These are phyloP conservation scores for Wickerhamiella qilinensis DNA, from an alignment of 805 yeast species.

Conservation along the genomic window DNA sequence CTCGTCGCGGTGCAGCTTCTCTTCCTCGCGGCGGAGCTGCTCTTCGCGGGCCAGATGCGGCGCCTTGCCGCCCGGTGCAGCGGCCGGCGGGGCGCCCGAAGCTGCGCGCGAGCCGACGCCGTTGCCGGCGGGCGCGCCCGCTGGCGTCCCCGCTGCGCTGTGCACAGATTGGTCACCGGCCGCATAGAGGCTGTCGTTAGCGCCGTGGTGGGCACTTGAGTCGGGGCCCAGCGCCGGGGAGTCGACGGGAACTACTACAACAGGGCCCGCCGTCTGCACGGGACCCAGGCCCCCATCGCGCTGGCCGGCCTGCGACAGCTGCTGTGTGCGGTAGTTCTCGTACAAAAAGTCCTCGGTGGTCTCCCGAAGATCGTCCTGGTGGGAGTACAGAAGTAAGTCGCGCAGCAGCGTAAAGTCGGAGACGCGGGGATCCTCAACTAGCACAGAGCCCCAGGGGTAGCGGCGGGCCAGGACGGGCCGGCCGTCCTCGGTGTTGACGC, in stretches of 20 bases:
- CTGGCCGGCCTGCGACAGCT: constrained; percentile 43
- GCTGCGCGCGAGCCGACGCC: not conserved
- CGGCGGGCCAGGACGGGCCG: constrained; percentile 29
- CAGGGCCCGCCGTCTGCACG: constrained; percentile 7
- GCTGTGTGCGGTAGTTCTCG: constrained; percentile 81
- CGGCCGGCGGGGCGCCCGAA: constrained; percentile 9
- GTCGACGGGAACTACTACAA: constrained; percentile 7
- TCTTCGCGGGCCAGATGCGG: constrained; percentile 61
- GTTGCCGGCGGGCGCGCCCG: not conserved
- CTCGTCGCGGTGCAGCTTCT: constrained; percentile 70
- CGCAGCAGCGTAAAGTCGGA: constrained; percentile 71
- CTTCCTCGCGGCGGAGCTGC: constrained; percentile 79
- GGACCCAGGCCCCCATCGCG: not conserved
- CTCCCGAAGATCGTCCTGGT: constrained; percentile 77
- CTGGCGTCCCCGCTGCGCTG: constrained; percentile 4
- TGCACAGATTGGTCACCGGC: not conserved
- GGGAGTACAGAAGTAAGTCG: constrained; percentile 66
- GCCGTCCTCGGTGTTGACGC: constrained; percentile 21
- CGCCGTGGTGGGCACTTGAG: constrained; percentile 2
- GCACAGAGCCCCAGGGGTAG: constrained; percentile 46
- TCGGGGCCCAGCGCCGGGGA: constrained; percentile 7
- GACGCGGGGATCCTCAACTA: constrained; percentile 52
- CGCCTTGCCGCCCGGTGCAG: constrained; percentile 19
- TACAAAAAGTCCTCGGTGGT: constrained; percentile 73
- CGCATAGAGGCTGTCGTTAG: not conserved